Percentiles rank a stretch among this genome's conserved stretches.
phyloP scores from a whole-genome alignment of 2,329 filamentous ascomycete genomes.

The Celoporthe dispersa region DNA sequence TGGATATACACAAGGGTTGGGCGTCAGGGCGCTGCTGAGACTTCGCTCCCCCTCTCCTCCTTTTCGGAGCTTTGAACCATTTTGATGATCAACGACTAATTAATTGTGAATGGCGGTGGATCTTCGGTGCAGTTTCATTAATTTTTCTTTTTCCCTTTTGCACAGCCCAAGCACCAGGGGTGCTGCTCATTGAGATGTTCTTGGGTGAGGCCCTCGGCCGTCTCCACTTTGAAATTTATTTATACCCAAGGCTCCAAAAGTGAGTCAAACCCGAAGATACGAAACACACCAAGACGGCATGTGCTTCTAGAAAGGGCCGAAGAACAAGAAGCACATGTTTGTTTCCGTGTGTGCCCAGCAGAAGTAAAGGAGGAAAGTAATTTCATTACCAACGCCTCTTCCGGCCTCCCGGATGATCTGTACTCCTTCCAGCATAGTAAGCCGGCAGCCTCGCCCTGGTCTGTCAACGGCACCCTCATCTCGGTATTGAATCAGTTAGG shows the following conservation, averaged over 20 bases:
- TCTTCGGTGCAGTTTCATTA: background rate
- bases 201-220: background rate
- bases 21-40: background rate
- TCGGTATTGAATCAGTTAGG: background rate
- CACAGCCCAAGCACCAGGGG: background rate
- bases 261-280: background rate
- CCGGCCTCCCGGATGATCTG: background rate
- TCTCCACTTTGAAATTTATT: constrained; percentile 1
- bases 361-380: background rate
- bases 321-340: background rate
- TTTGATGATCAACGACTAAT: background rate
- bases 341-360: background rate
- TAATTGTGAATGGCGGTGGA: background rate
- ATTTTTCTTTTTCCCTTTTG: too few species aligned
- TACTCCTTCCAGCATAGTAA: background rate
- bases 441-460: background rate
- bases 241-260: background rate
- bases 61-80: background rate
- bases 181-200: background rate
- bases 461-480: background rate
- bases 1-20: background rate
- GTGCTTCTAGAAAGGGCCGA: background rate
- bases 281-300: background rate
- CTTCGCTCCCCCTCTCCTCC: too few species aligned
- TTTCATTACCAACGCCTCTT: background rate